phyloP scores from a whole-genome alignment of 345 rosid species.

The Melastoma malabathricum region DNA sequence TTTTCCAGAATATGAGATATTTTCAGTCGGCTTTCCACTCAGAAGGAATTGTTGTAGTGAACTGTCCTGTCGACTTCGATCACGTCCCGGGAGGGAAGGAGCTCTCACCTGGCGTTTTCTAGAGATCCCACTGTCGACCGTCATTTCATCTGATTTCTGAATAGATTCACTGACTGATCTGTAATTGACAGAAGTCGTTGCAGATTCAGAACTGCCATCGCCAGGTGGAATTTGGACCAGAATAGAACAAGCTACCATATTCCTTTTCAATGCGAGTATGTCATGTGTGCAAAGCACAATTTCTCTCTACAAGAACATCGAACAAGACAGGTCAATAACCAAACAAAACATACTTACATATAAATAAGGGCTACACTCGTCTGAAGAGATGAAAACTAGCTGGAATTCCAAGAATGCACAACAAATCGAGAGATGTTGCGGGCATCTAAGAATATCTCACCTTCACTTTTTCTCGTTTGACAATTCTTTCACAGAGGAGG shows the following conservation, averaged over 20 bases:
- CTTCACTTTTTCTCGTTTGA: constrained; percentile 90
- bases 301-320: constrained; percentile 52
- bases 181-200: constrained; percentile 72
- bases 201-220: constrained; percentile 80
- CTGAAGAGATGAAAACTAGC: too few species aligned
- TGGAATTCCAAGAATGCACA: too few species aligned
- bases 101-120: constrained; percentile 45
- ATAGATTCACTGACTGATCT: constrained; percentile 63
- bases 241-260: constrained; percentile 36
- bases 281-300: constrained; percentile 67
- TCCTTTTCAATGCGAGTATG: constrained; percentile 64
- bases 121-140: constrained; percentile 60
- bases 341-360: neutral
- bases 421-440: too few species aligned
- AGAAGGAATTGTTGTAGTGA: constrained; percentile 41
- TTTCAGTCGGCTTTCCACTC: constrained; percentile 34
- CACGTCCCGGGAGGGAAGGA: constrained; percentile 33
- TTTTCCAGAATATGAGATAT: constrained; percentile 53
- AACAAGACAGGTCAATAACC: neutral
- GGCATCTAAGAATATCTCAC: constrained; percentile 17
- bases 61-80: constrained; percentile 68
- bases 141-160: constrained; percentile 89
- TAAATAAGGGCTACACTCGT: too few species aligned
- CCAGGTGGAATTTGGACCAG: constrained; percentile 30
- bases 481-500: constrained; percentile 87